A percentile compares a stretch with the other conserved stretches of the same genome.
Evolutionary conservation across 768 basidiomycete species (phyloP).

Genomic region (Leucocoprinus birnbaumii): DNA sequence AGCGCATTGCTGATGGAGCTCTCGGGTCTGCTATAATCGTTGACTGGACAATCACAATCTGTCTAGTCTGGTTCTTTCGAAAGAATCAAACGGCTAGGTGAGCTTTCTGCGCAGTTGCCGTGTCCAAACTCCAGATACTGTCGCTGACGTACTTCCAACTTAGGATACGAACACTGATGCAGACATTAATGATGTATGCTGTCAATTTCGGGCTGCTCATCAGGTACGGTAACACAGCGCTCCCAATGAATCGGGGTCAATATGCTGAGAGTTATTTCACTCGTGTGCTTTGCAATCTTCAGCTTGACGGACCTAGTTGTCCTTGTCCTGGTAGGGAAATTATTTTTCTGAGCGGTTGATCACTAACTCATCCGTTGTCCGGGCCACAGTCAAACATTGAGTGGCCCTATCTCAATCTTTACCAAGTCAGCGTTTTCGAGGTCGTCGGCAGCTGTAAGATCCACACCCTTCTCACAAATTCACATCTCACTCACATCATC

Average conservation of each 20-base stretch:
- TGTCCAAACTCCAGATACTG: too few species aligned
- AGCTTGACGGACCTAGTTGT: slow-evolving; percentile 1
- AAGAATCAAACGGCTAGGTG: background rate
- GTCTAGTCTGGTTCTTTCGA: background rate
- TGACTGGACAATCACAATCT: background rate
- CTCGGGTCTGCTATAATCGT: background rate
- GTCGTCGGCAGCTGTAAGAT: slow-evolving; percentile 7
- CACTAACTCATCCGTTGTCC: too few species aligned
- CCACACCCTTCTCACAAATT: too few species aligned
- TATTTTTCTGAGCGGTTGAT: too few species aligned
- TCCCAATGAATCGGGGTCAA: background rate
- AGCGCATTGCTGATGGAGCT: background rate
- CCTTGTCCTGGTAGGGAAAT: slow-evolving; percentile 1
- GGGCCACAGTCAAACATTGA: background rate
- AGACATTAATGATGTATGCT: background rate
- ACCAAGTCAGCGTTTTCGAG: background rate
- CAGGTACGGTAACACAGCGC: background rate
- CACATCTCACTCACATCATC: too few species aligned
- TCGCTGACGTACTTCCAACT: too few species aligned
- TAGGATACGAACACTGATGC: background rate
- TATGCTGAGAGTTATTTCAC: too few species aligned
- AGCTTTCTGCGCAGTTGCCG: background rate
- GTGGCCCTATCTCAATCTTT: background rate
- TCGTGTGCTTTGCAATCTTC: too few species aligned
- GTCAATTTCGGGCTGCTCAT: background rate